Evolutionary conservation across 148 eudicot species (phyloP).

Genomic region (Chenopodium quinoa): DNA sequence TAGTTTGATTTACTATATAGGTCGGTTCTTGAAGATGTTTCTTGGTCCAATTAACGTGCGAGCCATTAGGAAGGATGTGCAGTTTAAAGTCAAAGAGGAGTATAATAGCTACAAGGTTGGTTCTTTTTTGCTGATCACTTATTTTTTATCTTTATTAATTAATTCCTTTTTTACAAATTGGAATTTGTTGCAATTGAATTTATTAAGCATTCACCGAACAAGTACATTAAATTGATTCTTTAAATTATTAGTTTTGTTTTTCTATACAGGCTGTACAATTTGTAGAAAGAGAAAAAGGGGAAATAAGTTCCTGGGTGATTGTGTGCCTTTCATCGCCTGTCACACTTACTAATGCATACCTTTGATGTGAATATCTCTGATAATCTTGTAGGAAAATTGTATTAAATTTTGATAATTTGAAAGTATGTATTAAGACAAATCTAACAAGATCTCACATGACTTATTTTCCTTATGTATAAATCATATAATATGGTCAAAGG

Average conservation of each 20-base stretch:
- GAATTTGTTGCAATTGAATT: neutral
- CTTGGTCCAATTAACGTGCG: constrained; percentile 90
- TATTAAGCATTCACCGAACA: neutral
- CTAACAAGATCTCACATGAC: too few relatives aligned
- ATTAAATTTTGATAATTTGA: too few relatives aligned
- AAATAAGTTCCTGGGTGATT: neutral
- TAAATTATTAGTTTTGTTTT: too few relatives aligned
- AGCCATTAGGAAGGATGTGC: constrained; percentile 83
- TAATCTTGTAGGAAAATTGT: too few relatives aligned
- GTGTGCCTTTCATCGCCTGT: neutral
- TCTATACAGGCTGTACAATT: neutral
- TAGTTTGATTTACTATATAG: constrained; percentile 31
- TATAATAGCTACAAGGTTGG: constrained; percentile 82
- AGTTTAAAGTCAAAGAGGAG: constrained; percentile 94
- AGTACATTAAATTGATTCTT: neutral
- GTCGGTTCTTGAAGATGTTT: constrained; percentile 74
- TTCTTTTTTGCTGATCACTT: constrained; percentile 7
- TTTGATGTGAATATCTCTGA: too few relatives aligned
- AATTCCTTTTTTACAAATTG: neutral
- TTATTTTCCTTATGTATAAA: too few relatives aligned
- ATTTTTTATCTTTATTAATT: neutral
- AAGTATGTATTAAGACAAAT: too few relatives aligned
- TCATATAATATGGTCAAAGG: too few relatives aligned
- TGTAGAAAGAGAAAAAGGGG: neutral
- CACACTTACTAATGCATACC: too few relatives aligned